Percentiles rank a stretch among this genome's conserved stretches.
These are phyloP conservation scores for Spizellomyces sp. DNA, from an alignment of 192 early-diverging fungal genomes.

Conservation along the genomic window DNA sequence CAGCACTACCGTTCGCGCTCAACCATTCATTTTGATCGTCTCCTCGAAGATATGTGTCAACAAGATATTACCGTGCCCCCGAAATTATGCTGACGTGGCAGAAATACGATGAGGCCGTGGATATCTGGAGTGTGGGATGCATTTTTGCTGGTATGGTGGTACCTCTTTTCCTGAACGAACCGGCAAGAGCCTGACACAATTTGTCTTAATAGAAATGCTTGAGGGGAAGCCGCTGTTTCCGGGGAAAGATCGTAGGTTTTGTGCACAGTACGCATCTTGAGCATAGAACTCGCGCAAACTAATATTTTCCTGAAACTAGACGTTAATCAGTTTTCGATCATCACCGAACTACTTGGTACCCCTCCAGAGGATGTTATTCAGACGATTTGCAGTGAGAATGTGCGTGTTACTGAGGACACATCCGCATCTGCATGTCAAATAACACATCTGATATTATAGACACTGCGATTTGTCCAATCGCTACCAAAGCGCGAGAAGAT, in stretches of 20 bases:
- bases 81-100: constrained; percentile 99
- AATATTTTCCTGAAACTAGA: constrained; percentile 44
- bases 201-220: constrained; percentile 76
- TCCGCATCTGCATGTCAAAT: neutral
- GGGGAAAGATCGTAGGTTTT: constrained; percentile 71
- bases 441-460: constrained; percentile 45
- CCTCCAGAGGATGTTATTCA: constrained; percentile 90
- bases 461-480: constrained; percentile 88
- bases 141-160: constrained; percentile 74
- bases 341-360: constrained; percentile 88
- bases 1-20: neutral
- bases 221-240: constrained; percentile 94
- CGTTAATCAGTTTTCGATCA: constrained; percentile 95
- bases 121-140: constrained; percentile 94
- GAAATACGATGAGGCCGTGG: constrained; percentile 95
- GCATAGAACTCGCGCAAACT: neutral
- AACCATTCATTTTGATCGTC: constrained; percentile 14
- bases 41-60: constrained; percentile 77
- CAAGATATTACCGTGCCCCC: constrained; percentile 95
- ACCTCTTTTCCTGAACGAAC: neutral
- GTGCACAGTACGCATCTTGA: constrained; percentile 37
- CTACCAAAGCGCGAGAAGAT: constrained; percentile 79
- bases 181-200: neutral
- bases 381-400: constrained; percentile 91
- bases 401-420: constrained; percentile 29